Percentiles rank a stretch among this genome's conserved stretches.
Conservation (phyloP, 1,139 yeast species). For the Pneumocystis sp. region DNA sequence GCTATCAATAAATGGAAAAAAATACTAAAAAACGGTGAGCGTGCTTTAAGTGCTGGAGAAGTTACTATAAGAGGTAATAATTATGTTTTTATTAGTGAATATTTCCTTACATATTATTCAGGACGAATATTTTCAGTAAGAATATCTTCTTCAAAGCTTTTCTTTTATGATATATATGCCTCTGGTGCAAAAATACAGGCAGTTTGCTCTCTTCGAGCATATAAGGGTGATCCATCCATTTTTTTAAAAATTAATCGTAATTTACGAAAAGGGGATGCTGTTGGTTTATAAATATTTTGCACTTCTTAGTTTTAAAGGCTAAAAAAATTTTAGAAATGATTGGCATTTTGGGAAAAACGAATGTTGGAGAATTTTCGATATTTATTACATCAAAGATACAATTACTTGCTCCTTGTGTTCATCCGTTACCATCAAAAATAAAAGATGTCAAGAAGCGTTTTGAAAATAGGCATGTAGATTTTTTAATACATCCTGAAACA, state of each 20-base stretch:
- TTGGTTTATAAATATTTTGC: background rate
- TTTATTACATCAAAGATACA: conserved; percentile 37
- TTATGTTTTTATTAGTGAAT: background rate
- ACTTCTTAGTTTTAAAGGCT: background rate
- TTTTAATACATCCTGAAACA: conserved; percentile 43
- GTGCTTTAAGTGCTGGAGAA: background rate
- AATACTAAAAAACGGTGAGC: background rate
- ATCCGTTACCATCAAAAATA: conserved; percentile 52
- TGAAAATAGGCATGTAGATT: conserved; percentile 58
- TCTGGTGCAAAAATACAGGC: background rate
- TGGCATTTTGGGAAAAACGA: conserved; percentile 64
- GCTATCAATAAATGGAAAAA: background rate
- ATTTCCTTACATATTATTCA: background rate
- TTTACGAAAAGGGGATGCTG: background rate
- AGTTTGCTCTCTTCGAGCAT: background rate
- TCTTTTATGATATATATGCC: background rate
- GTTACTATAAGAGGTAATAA: background rate
- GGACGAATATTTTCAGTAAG: background rate
- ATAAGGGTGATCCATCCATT: background rate
- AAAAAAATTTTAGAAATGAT: conserved; percentile 30
- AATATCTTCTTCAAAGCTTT: background rate
- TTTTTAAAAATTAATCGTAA: background rate
- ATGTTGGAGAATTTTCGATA: conserved; percentile 64
- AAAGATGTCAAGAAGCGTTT: conserved; percentile 43
- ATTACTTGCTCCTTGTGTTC: conserved; percentile 54